Evolutionary conservation across 192 early-diverging fungal species (phyloP), one percentile per base, ranked within the genome.

Genomic region (Backusella tarrabulga): DNA sequence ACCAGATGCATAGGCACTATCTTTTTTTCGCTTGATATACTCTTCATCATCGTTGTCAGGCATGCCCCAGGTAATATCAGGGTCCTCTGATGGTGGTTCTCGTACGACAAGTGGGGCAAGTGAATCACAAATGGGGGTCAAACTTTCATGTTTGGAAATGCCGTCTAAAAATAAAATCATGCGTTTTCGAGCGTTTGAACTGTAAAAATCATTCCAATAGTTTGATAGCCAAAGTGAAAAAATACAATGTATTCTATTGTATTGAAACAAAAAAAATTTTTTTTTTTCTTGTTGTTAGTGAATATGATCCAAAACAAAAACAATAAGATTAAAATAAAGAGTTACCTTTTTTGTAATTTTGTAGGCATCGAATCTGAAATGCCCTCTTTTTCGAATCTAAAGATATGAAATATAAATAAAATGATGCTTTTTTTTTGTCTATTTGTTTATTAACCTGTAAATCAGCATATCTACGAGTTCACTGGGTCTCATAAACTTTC

Each of bases 121-220:
- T 0, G 74, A 77, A 72, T 81, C 80, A 74, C 72, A 77, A 42
- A 81, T 81, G 15, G 71, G 69, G 38, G 72, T 72, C 21, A 78
- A 72, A n/a, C 69, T 67, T n/a, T 77, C 52, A 46, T 77, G 72
- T 40, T 77, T 72, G 21, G 76, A 77, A 1, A 78, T 68, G 6
- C 46, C n/a, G 4, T 81, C 80, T 73, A 77, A 52, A 72, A 78
- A 77, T 29, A 70, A 6, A 70, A 78, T 80, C n/a, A 84, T 35
- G 0, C 38, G 26, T n/a, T 80, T 67, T 15, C 77, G 56, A 26
- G 83, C 72, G 6, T 66, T 70, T 34, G 71, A 11, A 54, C 71
- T 71, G 34, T 77, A 68, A 38, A 84, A 78, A 70, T 84, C 83
- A 60, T 75, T 74, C 83, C 83, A 84, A 34, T 84, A 73, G 2